Percentiles rank a stretch among this genome's conserved stretches.
phyloP scores from a whole-genome alignment of 2,329 filamentous ascomycete genomes.

The Aspergillus fructus region DNA sequence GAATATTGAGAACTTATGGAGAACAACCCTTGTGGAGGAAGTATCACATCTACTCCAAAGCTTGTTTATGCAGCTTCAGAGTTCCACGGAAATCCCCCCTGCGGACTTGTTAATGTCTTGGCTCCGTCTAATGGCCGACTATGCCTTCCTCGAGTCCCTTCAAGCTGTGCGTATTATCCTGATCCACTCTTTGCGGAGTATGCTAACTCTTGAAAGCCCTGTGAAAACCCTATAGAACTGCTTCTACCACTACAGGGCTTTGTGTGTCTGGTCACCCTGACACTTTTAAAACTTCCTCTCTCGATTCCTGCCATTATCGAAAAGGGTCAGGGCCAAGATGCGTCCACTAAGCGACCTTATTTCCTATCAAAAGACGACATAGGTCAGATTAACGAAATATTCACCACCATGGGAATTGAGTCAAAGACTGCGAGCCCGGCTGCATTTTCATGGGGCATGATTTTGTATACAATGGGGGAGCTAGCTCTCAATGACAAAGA shows the following conservation, averaged over 20 bases:
- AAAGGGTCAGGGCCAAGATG: conserved; percentile 22
- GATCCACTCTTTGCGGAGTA: conserved; percentile 6
- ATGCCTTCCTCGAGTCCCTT: conserved; percentile 68
- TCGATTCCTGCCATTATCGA: conserved; percentile 54
- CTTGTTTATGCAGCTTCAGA: conserved; percentile 68
- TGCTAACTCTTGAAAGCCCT: conserved; percentile 33
- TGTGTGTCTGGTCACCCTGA: conserved; percentile 67
- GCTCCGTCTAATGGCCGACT: conserved; percentile 70
- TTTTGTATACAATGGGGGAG: conserved; percentile 68
- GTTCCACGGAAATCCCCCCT: conserved; percentile 57
- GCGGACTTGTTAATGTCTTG: conserved; percentile 64
- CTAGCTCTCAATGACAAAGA: conserved; percentile 64
- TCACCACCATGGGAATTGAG: conserved; percentile 59
- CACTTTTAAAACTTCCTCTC: conserved; percentile 68
- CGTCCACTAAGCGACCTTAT: conserved; percentile 53
- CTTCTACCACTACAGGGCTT: conserved; percentile 66
- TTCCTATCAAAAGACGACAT: conserved; percentile 69
- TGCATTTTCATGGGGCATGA: conserved; percentile 77
- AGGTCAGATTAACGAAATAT: conserved; percentile 69
- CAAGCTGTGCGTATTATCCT: conserved; percentile 49
- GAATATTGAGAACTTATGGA: conserved; percentile 62
- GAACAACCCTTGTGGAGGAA: conserved; percentile 65
- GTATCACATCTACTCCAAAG: conserved; percentile 72
- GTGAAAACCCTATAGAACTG: conserved; percentile 38
- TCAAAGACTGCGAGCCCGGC: conserved; percentile 68